Conservation (phyloP, 768 basidiomycete genomes). For the Tricholoma saponaceum region DNA sequence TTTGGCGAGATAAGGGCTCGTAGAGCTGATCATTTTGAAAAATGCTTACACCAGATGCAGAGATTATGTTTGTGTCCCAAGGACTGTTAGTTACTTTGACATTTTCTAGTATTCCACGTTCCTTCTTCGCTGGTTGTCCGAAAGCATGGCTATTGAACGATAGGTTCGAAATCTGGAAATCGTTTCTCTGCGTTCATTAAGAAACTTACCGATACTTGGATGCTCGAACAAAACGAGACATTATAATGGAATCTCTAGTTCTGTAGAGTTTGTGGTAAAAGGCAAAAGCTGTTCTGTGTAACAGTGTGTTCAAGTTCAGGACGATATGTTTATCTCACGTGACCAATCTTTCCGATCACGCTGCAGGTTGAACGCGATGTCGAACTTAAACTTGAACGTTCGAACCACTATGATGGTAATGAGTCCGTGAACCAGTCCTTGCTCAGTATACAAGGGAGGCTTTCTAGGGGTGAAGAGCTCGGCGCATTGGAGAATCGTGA, state of each 20-base stretch:
- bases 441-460: no score
- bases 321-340: no score
- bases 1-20: background rate
- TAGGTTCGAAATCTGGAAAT: conserved; percentile 4
- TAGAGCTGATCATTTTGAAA: conserved; percentile 1
- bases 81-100: conserved; percentile 85
- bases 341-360: no score
- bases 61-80: conserved; percentile 93
- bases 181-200: background rate
- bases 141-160: conserved; percentile 72
- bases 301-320: no score
- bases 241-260: conserved; percentile 20
- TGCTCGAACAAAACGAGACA: conserved; percentile 84
- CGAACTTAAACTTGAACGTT: no score
- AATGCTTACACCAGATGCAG: conserved; percentile 73
- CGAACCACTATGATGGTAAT: no score
- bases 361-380: no score
- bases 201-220: conserved; percentile 77
- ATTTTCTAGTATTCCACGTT: conserved; percentile 67
- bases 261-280: background rate
- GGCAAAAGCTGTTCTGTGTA: no score
- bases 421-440: no score
- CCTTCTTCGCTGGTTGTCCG: conserved; percentile 84
- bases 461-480: no score
- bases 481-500: no score